These are phyloP conservation scores for Monosporascus sp. DNA, from an alignment of 2,329 filamentous ascomycete genomes.

Conservation along the genomic window DNA sequence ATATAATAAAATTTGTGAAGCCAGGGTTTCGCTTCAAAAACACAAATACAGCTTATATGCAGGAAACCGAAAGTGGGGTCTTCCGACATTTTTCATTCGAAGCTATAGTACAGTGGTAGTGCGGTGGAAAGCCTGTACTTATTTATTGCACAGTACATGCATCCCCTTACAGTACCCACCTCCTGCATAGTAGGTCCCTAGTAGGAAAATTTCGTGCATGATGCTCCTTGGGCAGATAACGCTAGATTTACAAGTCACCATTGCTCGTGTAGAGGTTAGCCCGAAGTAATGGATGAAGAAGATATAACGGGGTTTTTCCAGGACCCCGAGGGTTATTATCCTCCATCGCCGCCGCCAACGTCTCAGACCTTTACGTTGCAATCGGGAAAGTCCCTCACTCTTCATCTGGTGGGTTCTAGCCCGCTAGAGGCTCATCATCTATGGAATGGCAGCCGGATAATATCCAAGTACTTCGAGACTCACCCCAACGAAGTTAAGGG, in stretches of 20 bases:
- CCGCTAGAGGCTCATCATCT: constrained; percentile 85
- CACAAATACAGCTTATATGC: too few species aligned
- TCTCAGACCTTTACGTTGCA: constrained; percentile 66
- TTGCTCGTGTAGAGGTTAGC: neutral
- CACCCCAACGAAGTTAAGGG: constrained; percentile 57
- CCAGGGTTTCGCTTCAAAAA: too few species aligned
- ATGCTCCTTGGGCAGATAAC: too few species aligned
- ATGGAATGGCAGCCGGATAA: constrained; percentile 82
- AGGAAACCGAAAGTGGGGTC: too few species aligned
- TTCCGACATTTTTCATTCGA: too few species aligned
- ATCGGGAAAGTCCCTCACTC: constrained; percentile 58
- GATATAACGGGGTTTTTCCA: constrained; percentile 54
- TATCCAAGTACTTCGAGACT: constrained; percentile 73
- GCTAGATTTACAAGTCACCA: neutral
- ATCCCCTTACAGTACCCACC: too few species aligned
- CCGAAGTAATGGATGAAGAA: constrained; percentile 11
- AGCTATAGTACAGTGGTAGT: too few species aligned
- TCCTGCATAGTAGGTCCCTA: too few species aligned
- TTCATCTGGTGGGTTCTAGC: constrained; percentile 81
- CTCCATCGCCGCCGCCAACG: constrained; percentile 70
- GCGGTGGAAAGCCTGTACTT: too few species aligned
- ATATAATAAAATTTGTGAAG: too few species aligned
- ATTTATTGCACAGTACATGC: too few species aligned
- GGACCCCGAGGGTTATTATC: constrained; percentile 76
- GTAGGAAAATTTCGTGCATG: neutral